Percentiles rank a stretch among this genome's conserved stretches.
Evolutionary conservation across 306 rosid species (phyloP).

Genomic region (Citrullus mucosospermus): DNA sequence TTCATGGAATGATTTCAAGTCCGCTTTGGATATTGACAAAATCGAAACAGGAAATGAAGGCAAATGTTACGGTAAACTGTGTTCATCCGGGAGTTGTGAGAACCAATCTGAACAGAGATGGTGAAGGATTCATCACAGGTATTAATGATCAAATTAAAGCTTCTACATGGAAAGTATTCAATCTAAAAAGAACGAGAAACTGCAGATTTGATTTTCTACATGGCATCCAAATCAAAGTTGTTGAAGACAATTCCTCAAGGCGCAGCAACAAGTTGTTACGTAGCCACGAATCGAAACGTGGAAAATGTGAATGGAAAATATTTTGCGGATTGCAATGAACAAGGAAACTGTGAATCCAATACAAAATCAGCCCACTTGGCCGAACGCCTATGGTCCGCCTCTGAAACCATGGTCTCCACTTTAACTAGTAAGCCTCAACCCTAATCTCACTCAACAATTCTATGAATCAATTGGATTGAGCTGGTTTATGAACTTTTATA

Average conservation of each 20-base stretch:
- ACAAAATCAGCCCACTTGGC: constrained; percentile 35
- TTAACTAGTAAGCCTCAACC: background rate
- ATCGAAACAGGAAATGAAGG: constrained; percentile 58
- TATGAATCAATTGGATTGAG: background rate
- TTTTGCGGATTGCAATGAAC: constrained; percentile 74
- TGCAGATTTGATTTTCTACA: constrained; percentile 63
- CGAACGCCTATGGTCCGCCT: constrained; percentile 47
- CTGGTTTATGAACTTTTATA: background rate
- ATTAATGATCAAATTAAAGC: background rate
- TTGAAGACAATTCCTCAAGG: constrained; percentile 84
- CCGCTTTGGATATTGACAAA: background rate
- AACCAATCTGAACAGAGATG: constrained; percentile 89
- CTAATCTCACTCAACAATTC: background rate
- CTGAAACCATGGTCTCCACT: constrained; percentile 44
- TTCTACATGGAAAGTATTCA: background rate
- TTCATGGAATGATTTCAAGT: background rate
- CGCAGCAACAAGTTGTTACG: constrained; percentile 81
- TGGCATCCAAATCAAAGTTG: constrained; percentile 48
- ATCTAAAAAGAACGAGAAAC: background rate
- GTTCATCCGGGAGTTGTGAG: constrained; percentile 89
- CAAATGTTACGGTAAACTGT: constrained; percentile 73
- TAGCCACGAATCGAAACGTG: constrained; percentile 49
- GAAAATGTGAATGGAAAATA: constrained; percentile 54
- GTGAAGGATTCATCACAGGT: constrained; percentile 83
- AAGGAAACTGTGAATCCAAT: constrained; percentile 31